A percentile compares a stretch with the other conserved stretches of the same genome.
phyloP scores from a whole-genome alignment of 2,329 filamentous ascomycete species.

The Hypomyces rosellus region DNA sequence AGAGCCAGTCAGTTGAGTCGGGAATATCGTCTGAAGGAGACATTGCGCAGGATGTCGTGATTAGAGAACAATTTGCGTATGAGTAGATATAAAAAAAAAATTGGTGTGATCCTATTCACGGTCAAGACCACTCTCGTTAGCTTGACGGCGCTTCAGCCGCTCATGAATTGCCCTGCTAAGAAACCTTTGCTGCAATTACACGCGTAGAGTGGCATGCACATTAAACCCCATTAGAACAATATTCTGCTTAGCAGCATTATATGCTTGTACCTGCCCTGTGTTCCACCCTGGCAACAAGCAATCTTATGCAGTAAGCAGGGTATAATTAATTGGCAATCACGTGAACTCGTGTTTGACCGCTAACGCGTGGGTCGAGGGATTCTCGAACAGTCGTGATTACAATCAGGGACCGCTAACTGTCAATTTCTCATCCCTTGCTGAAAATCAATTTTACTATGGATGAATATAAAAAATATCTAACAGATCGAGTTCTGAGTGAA shows the following conservation, averaged over 20 bases:
- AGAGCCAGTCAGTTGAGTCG: constrained; percentile 81
- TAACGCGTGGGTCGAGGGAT: constrained; percentile 2
- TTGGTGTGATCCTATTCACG: too few relatives aligned
- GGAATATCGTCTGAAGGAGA: constrained; percentile 39
- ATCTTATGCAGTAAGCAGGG: constrained; percentile 3
- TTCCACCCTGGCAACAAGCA: neutral
- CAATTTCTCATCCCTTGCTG: neutral
- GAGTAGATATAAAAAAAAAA: too few relatives aligned
- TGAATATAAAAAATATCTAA: constrained; percentile 66
- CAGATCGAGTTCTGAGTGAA: constrained; percentile 69
- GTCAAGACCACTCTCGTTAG: too few relatives aligned
- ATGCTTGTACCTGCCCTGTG: too few relatives aligned
- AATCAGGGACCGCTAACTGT: neutral
- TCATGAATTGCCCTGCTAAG: too few relatives aligned
- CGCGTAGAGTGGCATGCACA: too few relatives aligned
- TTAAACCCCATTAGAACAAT: neutral
- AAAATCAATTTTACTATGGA: constrained; percentile 35
- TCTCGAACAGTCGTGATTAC: neutral
- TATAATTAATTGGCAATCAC: constrained; percentile 1
- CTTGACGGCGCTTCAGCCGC: too few relatives aligned
- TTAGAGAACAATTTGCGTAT: neutral
- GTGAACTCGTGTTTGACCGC: constrained; percentile 12
- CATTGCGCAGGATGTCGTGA: neutral
- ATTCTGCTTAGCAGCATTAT: neutral
- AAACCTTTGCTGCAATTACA: too few relatives aligned